Evolutionary conservation across 768 basidiomycete species (phyloP).

Genomic region (Suillus bovinus): DNA sequence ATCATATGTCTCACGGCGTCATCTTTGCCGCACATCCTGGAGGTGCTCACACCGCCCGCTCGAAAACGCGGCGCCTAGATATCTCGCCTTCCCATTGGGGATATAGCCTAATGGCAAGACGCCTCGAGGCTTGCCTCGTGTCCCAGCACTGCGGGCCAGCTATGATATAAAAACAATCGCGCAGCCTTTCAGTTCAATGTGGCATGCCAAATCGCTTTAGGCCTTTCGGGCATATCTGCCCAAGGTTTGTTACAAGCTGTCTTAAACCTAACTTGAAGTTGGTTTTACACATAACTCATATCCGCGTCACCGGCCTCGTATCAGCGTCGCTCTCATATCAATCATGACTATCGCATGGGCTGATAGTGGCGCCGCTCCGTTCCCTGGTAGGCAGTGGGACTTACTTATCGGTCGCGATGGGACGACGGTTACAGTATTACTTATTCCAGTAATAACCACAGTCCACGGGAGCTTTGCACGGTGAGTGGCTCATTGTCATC

Average conservation of each 20-base stretch:
- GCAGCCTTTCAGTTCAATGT: background rate
- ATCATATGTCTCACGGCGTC: constrained; percentile 9
- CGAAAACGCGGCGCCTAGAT: constrained; percentile 9
- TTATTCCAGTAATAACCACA: background rate
- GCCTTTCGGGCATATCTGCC: background rate
- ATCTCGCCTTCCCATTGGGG: constrained; percentile 20
- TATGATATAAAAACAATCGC: constrained; percentile 5
- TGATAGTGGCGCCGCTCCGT: background rate
- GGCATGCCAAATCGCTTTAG: background rate
- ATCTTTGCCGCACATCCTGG: constrained; percentile 6
- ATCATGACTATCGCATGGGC: background rate
- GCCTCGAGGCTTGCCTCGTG: constrained; percentile 31
- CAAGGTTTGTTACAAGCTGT: background rate
- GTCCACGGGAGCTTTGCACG: constrained; percentile 3
- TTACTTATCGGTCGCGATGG: constrained; percentile 12
- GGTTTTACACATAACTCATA: constrained; percentile 1
- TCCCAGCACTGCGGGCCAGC: constrained; percentile 9
- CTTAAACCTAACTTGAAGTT: constrained; percentile 2
- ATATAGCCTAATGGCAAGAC: constrained; percentile 8
- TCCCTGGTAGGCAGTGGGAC: background rate
- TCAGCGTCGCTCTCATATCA: background rate
- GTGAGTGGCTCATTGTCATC: constrained; percentile 1
- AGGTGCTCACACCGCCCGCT: background rate
- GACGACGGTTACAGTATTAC: background rate
- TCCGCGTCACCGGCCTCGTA: background rate